phyloP scores from a whole-genome alignment of 2,329 filamentous ascomycete species.

The Lizonia empirigonia region DNA sequence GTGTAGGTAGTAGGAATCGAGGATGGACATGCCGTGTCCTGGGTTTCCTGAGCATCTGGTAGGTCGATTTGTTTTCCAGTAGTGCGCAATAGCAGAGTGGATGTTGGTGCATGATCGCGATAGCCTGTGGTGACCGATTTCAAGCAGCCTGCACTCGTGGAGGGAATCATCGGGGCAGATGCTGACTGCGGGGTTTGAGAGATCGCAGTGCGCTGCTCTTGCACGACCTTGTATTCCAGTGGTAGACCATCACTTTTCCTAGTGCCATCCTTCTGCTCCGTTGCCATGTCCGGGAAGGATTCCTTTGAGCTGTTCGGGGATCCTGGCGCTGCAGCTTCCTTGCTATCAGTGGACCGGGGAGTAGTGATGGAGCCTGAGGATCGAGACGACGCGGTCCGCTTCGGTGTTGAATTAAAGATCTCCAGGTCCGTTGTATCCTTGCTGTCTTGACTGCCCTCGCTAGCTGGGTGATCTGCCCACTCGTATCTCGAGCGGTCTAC shows the following conservation, averaged over 20 bases:
- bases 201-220: neutral
- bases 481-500: slow-evolving; percentile 8
- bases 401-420: no score
- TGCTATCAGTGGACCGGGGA: neutral
- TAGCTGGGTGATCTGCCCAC: neutral
- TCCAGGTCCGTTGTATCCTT: neutral
- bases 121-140: neutral
- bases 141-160: neutral
- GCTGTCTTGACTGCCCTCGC: neutral
- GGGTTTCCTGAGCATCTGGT: neutral
- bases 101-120: neutral
- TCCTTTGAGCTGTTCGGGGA: no score
- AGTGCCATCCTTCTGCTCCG: no score
- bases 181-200: neutral
- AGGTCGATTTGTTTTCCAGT: neutral
- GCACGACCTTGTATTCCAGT: neutral
- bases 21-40: neutral
- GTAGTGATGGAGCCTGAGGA: neutral
- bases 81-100: neutral
- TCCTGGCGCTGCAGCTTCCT: no score
- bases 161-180: neutral
- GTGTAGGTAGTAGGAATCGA: neutral
- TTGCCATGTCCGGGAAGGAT: no score
- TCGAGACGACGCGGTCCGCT: neutral
- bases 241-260: no score